These are phyloP conservation scores for Metarhizium anisopliae DNA, from an alignment of 2,329 filamentous ascomycete genomes.

Conservation along the genomic window DNA sequence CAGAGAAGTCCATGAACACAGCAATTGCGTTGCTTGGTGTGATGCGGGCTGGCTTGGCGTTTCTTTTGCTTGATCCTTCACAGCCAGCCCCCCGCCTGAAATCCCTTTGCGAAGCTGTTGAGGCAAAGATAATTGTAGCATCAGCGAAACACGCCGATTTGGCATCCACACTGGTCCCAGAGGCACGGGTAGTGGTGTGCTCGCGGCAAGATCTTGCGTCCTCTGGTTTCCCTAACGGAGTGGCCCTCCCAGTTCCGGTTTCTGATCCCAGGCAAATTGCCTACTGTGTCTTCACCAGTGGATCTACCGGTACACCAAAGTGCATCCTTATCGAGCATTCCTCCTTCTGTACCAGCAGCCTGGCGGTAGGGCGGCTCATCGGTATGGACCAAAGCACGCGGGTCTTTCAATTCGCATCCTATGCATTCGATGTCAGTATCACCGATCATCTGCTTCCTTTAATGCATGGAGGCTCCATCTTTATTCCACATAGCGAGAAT, in stretches of 20 bases:
- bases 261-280: neutral
- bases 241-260: neutral
- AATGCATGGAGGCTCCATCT: slow-evolving; percentile 3
- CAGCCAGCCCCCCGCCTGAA: neutral
- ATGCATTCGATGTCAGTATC: slow-evolving; percentile 3
- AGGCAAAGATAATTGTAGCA: too few species aligned
- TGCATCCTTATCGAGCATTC: neutral
- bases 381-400: neutral
- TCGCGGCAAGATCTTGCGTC: too few species aligned
- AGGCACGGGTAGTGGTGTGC: too few species aligned
- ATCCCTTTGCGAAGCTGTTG: too few species aligned
- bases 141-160: too few species aligned
- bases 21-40: slow-evolving; percentile 9
- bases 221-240: too few species aligned
- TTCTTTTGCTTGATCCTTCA: slow-evolving; percentile 6
- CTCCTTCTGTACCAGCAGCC: neutral
- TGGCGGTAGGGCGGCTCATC: neutral
- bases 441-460: slow-evolving; percentile 1
- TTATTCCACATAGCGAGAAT: slow-evolving; percentile 3
- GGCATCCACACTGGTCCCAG: too few species aligned
- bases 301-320: neutral
- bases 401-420: slow-evolving; percentile 3
- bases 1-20: neutral
- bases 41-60: slow-evolving; percentile 8
- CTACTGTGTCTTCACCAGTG: neutral